Evolutionary conservation across 2,329 filamentous ascomycete genomes (phyloP), one percentile per base, ranked within the genome.

Genomic region (Pyrenophora graminea): DNA sequence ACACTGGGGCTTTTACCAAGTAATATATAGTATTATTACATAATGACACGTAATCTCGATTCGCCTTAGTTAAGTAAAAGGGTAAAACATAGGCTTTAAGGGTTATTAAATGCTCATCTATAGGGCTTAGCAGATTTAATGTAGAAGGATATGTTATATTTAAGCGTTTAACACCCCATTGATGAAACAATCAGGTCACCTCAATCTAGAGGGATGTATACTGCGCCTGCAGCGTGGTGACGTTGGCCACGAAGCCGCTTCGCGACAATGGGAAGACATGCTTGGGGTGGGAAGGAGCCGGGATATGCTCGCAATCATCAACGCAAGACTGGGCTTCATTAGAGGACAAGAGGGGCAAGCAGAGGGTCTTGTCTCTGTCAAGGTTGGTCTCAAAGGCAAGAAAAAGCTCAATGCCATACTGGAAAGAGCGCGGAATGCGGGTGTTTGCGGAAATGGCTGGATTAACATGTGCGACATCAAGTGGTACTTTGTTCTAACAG

Each of bases 231-330:
- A 62, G 7, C 66, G 71, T 7, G 75, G 70, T 6, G 71, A 77
- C 39, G 44, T 48, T 1, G 70, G 70, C 47, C 69, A 70, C 17
- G 66, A 73, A 47, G 71, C 53, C 5, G 76, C 74, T 4, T 63
- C 69, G 12, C 59, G 66, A 33, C 68, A 76, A 50, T 79, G 77
- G 76, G 70, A 75, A 50, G 60, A 71, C 6, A 58, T 71, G 0
- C 79, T 79, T 55, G 69, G 69, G 1, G 63, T 78, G 0, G 67
- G 50, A 3, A 74, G 76, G 63, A 77, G 74, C 17, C 70, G 71
- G 18, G 75, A 74, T 46, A 60, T 73, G 27, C 56, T 79, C 12
- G 77, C 70, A 0, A 67, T 69, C 27, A 69, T 64, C 6, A 70
- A 71, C 39, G 64, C 69, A 4, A 60, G 65, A 25, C 40, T 79